Base-by-base conservation (phyloP, 768 basidiomycete species). In the Rhodotorula graminis region DNA sequence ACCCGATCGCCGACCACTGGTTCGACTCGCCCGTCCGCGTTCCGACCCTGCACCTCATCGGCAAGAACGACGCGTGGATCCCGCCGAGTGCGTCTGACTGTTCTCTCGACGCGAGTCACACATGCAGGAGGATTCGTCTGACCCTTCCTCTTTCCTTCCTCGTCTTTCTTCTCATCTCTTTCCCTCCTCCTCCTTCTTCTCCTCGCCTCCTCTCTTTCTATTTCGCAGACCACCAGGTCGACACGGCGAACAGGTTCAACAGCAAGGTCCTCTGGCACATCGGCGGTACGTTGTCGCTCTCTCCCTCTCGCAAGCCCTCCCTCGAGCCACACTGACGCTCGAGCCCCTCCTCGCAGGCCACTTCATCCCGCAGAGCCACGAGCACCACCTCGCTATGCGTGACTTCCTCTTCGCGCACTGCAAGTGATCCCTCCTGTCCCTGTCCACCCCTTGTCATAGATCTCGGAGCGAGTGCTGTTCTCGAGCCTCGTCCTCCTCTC, bases 61-160 rank as follows among this genome's bases (percentile, higher is more conserved):
- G 59, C 14, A 42, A 40, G 59, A 60, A 60, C 59, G 59, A 60
- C 59, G 42, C 33, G 14, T 58, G 57, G 57, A 58, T 58, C 23
- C 57, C 31, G 23, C 57, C 57, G 5, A 31, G 57, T 58, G 8
- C 16, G 57, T 37, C 23, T n/a, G n/a, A n/a, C n/a, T n/a, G n/a
- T n/a, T n/a, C n/a, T n/a, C n/a, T n/a, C n/a, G n/a, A n/a, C n/a
- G n/a, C n/a, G n/a, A n/a, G n/a, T n/a, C n/a, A n/a, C n/a, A n/a
- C n/a, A n/a, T n/a, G n/a, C n/a, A n/a, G n/a, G n/a, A n/a, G n/a
- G n/a, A n/a, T n/a, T n/a, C n/a, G n/a, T n/a, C n/a, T n/a, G n/a
- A n/a, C n/a, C n/a, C n/a, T n/a, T n/a, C n/a, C n/a, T n/a, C n/a
- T n/a, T n/a, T n/a, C n/a, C n/a, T n/a, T n/a, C n/a, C n/a, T n/a